A percentile compares a stretch with the other conserved stretches of the same genome.
These are phyloP conservation scores for Annona squamosa DNA, from an alignment of 164 flowering plant species.

Conservation along the genomic window DNA sequence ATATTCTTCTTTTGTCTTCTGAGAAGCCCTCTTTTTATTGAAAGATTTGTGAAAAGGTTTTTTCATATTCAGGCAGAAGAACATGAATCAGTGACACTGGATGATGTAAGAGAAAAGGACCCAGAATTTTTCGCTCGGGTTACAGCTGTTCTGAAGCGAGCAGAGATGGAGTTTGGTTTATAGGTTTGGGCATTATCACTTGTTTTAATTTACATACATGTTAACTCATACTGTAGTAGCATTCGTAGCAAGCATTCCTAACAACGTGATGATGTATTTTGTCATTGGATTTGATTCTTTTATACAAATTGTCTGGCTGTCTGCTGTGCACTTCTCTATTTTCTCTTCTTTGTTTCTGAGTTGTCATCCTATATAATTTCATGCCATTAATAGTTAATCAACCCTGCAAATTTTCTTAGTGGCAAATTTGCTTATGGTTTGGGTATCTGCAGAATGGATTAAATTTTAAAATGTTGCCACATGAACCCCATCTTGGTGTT, in stretches of 20 bases:
- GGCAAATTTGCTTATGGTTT: no score
- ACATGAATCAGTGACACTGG: conserved; percentile 64
- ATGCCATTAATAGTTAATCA: no score
- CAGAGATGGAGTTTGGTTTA: conserved; percentile 50
- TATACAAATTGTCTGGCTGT: neutral
- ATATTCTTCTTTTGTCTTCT: no score
- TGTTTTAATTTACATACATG: neutral
- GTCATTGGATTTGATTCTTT: neutral
- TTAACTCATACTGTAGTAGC: neutral
- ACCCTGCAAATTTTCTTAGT: no score
- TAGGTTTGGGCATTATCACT: conserved; percentile 12
- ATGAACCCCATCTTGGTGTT: no score
- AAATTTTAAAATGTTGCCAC: no score
- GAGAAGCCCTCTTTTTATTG: no score
- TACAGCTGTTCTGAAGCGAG: conserved; percentile 52
- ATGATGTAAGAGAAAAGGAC: conserved; percentile 57
- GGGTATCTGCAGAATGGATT: no score
- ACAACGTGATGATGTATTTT: neutral
- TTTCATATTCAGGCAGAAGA: conserved; percentile 63
- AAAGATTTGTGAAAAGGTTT: neutral
- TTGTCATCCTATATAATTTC: no score
- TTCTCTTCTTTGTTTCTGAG: no score
- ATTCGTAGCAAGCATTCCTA: neutral
- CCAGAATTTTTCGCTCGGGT: conserved; percentile 66
- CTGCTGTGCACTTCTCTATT: neutral